Conservation (phyloP, 2,329 filamentous ascomycete genomes). For the Chaetomium strumarium region DNA sequence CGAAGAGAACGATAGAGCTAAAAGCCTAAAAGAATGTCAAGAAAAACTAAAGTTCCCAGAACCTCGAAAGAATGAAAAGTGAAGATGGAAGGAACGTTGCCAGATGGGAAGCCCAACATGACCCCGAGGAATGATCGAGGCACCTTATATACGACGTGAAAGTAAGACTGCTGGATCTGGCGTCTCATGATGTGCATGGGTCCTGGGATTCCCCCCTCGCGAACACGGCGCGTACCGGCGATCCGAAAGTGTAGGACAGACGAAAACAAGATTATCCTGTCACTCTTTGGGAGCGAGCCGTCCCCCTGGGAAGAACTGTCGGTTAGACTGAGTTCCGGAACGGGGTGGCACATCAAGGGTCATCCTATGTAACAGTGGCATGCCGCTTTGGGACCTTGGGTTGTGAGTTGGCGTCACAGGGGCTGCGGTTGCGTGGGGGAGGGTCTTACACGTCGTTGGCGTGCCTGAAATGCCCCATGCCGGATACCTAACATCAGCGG, state of each 20-base stretch:
- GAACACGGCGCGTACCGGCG: conserved; percentile 12
- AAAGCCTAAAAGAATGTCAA: conserved; percentile 27
- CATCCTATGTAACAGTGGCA: conserved; percentile 8
- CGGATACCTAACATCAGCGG: too few relatives aligned
- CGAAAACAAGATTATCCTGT: conserved; percentile 1
- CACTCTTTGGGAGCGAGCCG: conserved; percentile 9
- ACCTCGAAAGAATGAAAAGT: conserved; percentile 25
- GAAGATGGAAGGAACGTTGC: conserved; percentile 23
- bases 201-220: conserved; percentile 16
- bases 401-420: neutral
- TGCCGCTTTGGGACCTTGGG: neutral
- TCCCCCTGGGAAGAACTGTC: conserved; percentile 16
- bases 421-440: conserved; percentile 7
- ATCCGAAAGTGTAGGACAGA: conserved; percentile 15
- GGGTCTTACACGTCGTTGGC: neutral
- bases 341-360: conserved; percentile 18
- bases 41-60: conserved; percentile 30
- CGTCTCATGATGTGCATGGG: conserved; percentile 21
- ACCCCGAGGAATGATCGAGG: neutral
- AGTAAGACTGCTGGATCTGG: conserved; percentile 5
- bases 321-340: conserved; percentile 25
- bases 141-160: conserved; percentile 17
- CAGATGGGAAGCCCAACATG: conserved; percentile 10
- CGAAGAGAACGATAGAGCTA: conserved; percentile 17
- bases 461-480: too few relatives aligned